Evolutionary conservation across 1,284 basidiomycete genomes (phyloP).

Genomic region (Trametes pubescens): DNA sequence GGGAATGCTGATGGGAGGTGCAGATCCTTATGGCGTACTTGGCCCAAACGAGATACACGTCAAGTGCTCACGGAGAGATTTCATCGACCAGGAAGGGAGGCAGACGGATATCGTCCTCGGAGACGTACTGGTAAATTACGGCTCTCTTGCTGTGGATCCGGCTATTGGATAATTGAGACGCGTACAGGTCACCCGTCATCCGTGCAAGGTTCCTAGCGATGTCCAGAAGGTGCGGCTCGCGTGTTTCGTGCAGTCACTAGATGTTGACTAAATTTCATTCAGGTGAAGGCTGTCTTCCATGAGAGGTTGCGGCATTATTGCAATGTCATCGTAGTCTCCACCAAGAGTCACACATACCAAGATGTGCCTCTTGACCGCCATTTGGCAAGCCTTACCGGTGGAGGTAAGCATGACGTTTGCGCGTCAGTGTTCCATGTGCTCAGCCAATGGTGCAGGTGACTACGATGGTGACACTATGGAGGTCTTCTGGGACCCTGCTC

Average conservation of each 20-base stretch:
- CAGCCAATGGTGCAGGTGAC: slow-evolving; percentile 46
- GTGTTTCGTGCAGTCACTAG: background rate
- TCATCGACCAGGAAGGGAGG: slow-evolving; percentile 40
- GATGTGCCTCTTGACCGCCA: slow-evolving; percentile 39
- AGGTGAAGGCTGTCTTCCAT: slow-evolving; percentile 51
- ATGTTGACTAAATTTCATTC: background rate
- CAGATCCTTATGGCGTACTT: slow-evolving; percentile 50
- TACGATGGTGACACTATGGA: slow-evolving; percentile 55
- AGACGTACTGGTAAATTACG: slow-evolving; percentile 47
- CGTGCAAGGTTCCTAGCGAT: slow-evolving; percentile 56
- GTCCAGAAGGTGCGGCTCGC: slow-evolving; percentile 48
- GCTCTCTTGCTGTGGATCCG: background rate
- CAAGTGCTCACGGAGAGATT: slow-evolving; percentile 42
- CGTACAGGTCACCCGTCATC: slow-evolving; percentile 51
- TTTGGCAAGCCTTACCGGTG: slow-evolving; percentile 51
- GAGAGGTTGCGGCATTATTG: slow-evolving; percentile 43
- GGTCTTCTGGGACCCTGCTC: slow-evolving; percentile 49
- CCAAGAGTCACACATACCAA: slow-evolving; percentile 40
- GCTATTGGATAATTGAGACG: background rate
- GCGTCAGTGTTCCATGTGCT: background rate
- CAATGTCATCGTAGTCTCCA: slow-evolving; percentile 54
- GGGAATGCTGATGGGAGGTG: background rate
- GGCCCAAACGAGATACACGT: slow-evolving; percentile 50
- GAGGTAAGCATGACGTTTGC: slow-evolving; percentile 41
- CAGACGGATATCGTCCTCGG: slow-evolving; percentile 47